Evolutionary conservation across 768 basidiomycete genomes (phyloP).

Genomic region (Xerocomellus intermedius): DNA sequence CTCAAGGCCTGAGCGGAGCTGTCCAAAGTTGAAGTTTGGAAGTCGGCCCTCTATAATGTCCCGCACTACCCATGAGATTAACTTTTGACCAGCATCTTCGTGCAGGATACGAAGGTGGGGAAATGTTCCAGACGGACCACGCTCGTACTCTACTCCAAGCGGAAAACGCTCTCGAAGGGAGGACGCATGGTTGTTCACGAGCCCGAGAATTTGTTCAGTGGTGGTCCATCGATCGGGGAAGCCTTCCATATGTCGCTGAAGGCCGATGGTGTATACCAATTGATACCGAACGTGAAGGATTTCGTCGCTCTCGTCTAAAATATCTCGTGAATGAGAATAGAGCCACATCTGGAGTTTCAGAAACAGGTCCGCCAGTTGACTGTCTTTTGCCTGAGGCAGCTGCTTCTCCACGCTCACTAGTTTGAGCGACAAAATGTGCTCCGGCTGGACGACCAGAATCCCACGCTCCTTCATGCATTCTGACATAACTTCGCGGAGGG

Average conservation of each 20-base stretch:
- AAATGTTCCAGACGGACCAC: constrained; percentile 17
- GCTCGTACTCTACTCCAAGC: constrained; percentile 20
- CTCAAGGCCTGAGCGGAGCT: background rate
- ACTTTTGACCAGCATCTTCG: constrained; percentile 1
- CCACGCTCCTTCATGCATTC: constrained; percentile 42
- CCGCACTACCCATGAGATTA: constrained; percentile 13
- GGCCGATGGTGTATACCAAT: constrained; percentile 36
- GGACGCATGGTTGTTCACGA: constrained; percentile 19
- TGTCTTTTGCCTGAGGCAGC: background rate
- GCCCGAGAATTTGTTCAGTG: constrained; percentile 29
- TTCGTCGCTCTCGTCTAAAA: constrained; percentile 34
- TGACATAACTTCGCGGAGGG: constrained; percentile 34
- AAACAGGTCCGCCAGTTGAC: constrained; percentile 15
- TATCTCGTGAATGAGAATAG: constrained; percentile 24
- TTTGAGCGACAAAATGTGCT: constrained; percentile 51
- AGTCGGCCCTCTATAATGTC: constrained; percentile 17
- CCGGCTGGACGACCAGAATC: constrained; percentile 49
- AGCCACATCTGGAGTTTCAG: constrained; percentile 30
- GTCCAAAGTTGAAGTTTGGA: constrained; percentile 17
- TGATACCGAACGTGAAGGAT: constrained; percentile 37
- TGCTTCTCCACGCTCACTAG: constrained; percentile 45
- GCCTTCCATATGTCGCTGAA: constrained; percentile 27
- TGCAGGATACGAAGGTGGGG: constrained; percentile 25
- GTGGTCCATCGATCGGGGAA: constrained; percentile 36
- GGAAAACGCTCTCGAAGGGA: constrained; percentile 5